These are phyloP conservation scores for Lachancea lanzarotensis DNA, from an alignment of 805 yeast species.

Conservation along the genomic window DNA sequence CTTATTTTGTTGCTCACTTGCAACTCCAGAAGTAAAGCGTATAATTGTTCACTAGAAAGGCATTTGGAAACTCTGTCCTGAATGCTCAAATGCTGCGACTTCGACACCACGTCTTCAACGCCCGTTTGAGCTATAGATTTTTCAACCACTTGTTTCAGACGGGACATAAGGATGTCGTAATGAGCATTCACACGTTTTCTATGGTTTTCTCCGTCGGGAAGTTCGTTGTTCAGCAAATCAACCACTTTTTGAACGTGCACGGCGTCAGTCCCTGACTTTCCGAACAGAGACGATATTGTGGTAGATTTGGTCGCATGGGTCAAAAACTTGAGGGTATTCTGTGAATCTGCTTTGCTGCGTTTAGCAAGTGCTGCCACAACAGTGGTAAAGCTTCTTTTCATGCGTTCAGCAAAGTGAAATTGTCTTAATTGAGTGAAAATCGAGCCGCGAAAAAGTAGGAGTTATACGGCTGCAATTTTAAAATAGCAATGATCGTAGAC, in stretches of 20 bases:
- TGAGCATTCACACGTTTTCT: slow-evolving; percentile 23
- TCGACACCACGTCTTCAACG: background rate
- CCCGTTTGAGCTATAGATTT: slow-evolving; percentile 12
- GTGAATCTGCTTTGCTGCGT: slow-evolving; percentile 19
- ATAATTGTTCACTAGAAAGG: slow-evolving; percentile 1
- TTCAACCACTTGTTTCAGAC: slow-evolving; percentile 21
- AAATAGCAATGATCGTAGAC: no score
- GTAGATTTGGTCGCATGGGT: slow-evolving; percentile 10
- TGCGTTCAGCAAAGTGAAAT: background rate
- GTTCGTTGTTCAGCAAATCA: slow-evolving; percentile 23
- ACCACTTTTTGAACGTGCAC: slow-evolving; percentile 24
- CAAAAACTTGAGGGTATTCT: slow-evolving; percentile 22
- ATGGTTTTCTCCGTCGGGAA: slow-evolving; percentile 21
- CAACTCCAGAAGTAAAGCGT: slow-evolving; percentile 10
- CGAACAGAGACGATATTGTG: slow-evolving; percentile 4
- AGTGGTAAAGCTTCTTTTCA: slow-evolving; percentile 12
- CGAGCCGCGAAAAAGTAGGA: no score
- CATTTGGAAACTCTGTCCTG: slow-evolving; percentile 2
- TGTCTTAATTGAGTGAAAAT: no score
- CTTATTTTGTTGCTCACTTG: slow-evolving; percentile 17
- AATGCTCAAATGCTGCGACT: background rate
- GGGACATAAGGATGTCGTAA: slow-evolving; percentile 24
- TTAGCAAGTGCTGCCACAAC: slow-evolving; percentile 15
- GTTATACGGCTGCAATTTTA: no score
- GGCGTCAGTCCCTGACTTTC: slow-evolving; percentile 10